Conservation (phyloP, 805 yeast genomes). For the Candida saitoana region DNA sequence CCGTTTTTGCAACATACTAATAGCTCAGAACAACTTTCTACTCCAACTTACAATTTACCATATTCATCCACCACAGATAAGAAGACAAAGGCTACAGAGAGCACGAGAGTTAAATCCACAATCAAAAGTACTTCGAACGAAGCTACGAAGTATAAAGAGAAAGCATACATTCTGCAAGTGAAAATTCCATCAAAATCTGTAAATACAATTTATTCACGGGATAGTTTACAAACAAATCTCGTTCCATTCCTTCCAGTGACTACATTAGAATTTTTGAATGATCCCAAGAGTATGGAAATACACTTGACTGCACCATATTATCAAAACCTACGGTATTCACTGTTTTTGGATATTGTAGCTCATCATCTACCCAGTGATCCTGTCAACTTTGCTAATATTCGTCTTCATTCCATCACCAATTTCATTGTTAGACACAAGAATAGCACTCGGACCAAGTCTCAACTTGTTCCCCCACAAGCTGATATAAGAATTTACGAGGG, state of each 20-base stretch:
- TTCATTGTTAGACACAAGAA: slow-evolving; percentile 21
- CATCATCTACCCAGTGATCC: slow-evolving; percentile 35
- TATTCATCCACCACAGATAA: background rate
- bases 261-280: slow-evolving; percentile 24
- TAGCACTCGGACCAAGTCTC: slow-evolving; percentile 3
- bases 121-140: background rate
- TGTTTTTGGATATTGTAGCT: slow-evolving; percentile 26
- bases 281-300: slow-evolving; percentile 17
- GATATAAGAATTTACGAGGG: slow-evolving; percentile 28
- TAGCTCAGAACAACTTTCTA: background rate
- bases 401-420: slow-evolving; percentile 28
- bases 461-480: slow-evolving; percentile 9
- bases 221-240: slow-evolving; percentile 3
- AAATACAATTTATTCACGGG: slow-evolving; percentile 4
- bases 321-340: slow-evolving; percentile 27
- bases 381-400: slow-evolving; percentile 31
- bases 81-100: background rate
- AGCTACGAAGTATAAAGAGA: slow-evolving; percentile 8
- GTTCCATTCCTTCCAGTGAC: slow-evolving; percentile 18
- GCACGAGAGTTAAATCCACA: slow-evolving; percentile 6
- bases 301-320: slow-evolving; percentile 25
- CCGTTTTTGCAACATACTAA: background rate
- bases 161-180: slow-evolving; percentile 8
- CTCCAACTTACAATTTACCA: background rate
- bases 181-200: background rate